Evolutionary conservation across 2,329 filamentous ascomycete species (phyloP), one percentile per base, ranked within the genome.

Genomic region (Cryphonectria radicalis): DNA sequence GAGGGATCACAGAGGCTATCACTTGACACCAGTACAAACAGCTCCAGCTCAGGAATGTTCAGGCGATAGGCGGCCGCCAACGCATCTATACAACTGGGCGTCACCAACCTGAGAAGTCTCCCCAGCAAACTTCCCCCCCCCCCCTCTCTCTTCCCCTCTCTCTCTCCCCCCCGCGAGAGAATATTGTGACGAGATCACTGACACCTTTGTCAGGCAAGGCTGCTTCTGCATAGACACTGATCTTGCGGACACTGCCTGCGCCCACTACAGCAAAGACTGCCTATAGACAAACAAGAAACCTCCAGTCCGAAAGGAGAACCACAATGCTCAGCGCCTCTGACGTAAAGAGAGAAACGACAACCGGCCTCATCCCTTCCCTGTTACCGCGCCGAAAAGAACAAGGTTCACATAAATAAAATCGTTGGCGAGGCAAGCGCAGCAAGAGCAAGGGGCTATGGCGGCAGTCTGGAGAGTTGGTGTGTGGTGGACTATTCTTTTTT

Each of bases 371-470:
- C 13, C 40, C n/a, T 6, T 25, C 5, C 5, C 14, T 28, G 40
- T 28, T 19, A 2, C 28, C 14, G n/a, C n/a, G 37, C 63, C 40
- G n/a, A 65, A 43, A 40, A 65, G 42, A 40, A 65, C n/a, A 53
- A 65, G 63, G 22, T 28, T 17, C 11, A 22, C 25, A 53, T 32
- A 19, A 32, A 19, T 46, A 50, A 32, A 19, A 59, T 7, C 25
- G 53, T 53, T 65, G 63, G 63, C 63, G 63, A 53, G 63, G 35
- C 63, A 65, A 65, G 63, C 63, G 63, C 42, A 46, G 63, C n/a
- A 65, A 32, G 63, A 64, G 63, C n/a, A 13, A n/a, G 46, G 60
- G 59, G 8, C 7, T 25, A 35, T 62, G 35, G 60, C 19, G 32
- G 35, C 37, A 63, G 35, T 10, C 35, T 17, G 4, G 42, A 46